phyloP scores from a whole-genome alignment of 495 filamentous ascomycete genomes.

The Penicillium chermesinum region DNA sequence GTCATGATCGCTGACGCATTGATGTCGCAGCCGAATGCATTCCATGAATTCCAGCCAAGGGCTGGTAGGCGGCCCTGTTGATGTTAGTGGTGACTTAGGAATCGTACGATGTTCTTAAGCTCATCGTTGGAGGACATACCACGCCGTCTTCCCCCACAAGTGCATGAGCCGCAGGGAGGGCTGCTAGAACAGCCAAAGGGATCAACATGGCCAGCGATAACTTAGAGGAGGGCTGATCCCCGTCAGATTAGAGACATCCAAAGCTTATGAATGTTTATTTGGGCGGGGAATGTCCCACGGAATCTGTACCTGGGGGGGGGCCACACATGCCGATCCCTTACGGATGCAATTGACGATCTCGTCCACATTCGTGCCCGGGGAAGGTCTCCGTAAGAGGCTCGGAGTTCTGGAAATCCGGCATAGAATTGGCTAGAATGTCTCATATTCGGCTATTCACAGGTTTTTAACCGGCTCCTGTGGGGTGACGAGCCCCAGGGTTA shows the following conservation, averaged over 20 bases:
- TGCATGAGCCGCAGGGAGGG: conserved; percentile 16
- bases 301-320: conserved; percentile 6
- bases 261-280: conserved; percentile 4
- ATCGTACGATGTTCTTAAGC: too few relatives aligned
- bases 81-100: too few relatives aligned
- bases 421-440: not conserved
- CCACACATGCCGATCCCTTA: conserved; percentile 14
- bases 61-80: conserved; percentile 47
- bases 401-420: not conserved
- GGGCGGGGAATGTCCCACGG: conserved; percentile 11
- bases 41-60: conserved; percentile 60
- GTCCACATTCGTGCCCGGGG: not conserved
- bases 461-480: too few relatives aligned
- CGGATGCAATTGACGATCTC: not conserved
- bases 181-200: conserved; percentile 11
- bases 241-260: not conserved
- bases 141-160: conserved; percentile 26
- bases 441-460: too few relatives aligned
- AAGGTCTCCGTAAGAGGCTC: not conserved
- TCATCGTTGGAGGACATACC: conserved; percentile 10
- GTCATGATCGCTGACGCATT: conserved; percentile 46
- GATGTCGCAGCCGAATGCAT: conserved; percentile 54
- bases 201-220: conserved; percentile 9
- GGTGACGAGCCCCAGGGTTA: too few relatives aligned
- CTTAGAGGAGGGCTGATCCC: not conserved